These are phyloP conservation scores for Dendryphion nanum DNA, from an alignment of 2,329 filamentous ascomycete species.

Conservation along the genomic window DNA sequence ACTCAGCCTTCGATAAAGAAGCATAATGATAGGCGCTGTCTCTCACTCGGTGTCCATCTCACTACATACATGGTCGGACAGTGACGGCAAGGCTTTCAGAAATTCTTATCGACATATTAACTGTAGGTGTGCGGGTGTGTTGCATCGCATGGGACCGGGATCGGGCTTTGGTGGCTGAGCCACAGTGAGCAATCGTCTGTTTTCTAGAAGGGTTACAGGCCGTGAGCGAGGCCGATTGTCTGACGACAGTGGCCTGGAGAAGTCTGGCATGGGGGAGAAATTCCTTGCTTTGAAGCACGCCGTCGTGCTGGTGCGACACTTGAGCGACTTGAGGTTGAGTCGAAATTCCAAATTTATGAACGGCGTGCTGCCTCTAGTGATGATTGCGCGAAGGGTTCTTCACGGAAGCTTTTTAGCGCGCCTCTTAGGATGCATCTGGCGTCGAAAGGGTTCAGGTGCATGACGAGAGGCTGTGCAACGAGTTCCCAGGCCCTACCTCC, in stretches of 20 bases:
- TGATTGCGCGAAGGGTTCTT: slow-evolving; percentile 10
- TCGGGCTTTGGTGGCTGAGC: slow-evolving; percentile 17
- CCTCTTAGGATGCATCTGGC: not conserved
- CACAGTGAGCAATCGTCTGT: slow-evolving; percentile 13
- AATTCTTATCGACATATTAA: too few relatives aligned
- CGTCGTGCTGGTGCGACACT: slow-evolving; percentile 22
- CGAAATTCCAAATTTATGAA: slow-evolving; percentile 4
- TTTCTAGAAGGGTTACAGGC: slow-evolving; percentile 33
- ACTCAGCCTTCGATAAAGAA: too few relatives aligned
- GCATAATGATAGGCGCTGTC: too few relatives aligned
- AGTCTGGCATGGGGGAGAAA: too few relatives aligned
- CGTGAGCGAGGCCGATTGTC: too few relatives aligned
- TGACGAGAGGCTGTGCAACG: slow-evolving; percentile 18
- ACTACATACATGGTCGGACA: too few relatives aligned
- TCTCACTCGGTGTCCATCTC: too few relatives aligned
- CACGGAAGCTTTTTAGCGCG: slow-evolving; percentile 2
- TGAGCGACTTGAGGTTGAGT: slow-evolving; percentile 2
- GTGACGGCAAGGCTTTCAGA: too few relatives aligned
- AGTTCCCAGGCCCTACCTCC: slow-evolving; percentile 10
- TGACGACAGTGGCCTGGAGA: too few relatives aligned
- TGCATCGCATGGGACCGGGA: slow-evolving; percentile 29
- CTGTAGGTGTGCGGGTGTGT: slow-evolving; percentile 24
- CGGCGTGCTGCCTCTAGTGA: slow-evolving; percentile 7
- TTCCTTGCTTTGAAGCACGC: slow-evolving; percentile 15
- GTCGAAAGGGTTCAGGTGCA: not conserved